Evolutionary conservation across 129 eudicot species (phyloP).

Genomic region (Pittosporum tobira): DNA sequence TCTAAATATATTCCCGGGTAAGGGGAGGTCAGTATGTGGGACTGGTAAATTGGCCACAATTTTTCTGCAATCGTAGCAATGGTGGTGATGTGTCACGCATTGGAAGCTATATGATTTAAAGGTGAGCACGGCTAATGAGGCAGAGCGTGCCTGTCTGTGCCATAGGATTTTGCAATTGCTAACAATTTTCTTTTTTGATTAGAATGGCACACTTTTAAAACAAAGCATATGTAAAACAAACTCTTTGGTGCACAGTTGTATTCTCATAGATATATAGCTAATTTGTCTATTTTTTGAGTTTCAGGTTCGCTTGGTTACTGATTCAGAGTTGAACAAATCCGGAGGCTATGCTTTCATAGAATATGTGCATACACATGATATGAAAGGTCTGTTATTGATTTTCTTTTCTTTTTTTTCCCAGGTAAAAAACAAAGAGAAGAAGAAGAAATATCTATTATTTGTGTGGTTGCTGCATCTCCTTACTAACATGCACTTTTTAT

Average conservation of each 20-base stretch:
- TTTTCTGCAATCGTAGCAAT: slow-evolving; percentile 57
- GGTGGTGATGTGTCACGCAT: slow-evolving; percentile 70
- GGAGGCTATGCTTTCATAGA: slow-evolving; percentile 96
- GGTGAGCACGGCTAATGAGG: slow-evolving; percentile 99
- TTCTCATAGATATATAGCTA: neutral
- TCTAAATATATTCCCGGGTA: slow-evolving; percentile 60
- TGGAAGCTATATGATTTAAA: slow-evolving; percentile 62
- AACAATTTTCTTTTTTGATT: slow-evolving; percentile 16
- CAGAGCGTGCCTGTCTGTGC: slow-evolving; percentile 92
- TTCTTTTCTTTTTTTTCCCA: too few species aligned
- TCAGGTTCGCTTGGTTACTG: slow-evolving; percentile 40
- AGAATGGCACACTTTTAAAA: slow-evolving; percentile 14
- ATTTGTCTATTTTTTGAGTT: slow-evolving; percentile 3
- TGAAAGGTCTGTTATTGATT: slow-evolving; percentile 94
- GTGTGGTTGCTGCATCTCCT: neutral
- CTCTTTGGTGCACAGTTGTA: neutral
- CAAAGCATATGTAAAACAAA: neutral
- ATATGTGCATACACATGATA: slow-evolving; percentile 84
- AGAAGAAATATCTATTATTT: neutral
- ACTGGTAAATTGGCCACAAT: slow-evolving; percentile 55
- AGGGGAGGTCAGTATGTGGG: slow-evolving; percentile 65
- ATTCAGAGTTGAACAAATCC: slow-evolving; percentile 69
- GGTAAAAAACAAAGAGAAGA: too few species aligned
- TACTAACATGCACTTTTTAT: neutral
- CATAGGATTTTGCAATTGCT: slow-evolving; percentile 42